Conservation (phyloP, 768 basidiomycete species). For the Pholiota molesta region DNA sequence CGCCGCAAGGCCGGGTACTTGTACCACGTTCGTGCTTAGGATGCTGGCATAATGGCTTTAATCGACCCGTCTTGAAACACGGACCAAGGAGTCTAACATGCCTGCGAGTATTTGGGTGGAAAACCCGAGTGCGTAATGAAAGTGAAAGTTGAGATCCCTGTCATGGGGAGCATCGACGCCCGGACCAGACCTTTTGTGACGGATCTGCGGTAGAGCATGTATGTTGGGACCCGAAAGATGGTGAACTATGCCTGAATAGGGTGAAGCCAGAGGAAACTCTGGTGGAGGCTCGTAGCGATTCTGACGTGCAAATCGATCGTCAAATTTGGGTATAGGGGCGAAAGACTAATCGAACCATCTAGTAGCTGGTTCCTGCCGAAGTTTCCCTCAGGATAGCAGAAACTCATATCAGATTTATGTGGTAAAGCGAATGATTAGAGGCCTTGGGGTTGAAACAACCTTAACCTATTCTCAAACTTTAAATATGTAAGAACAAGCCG, state of each 20-base stretch:
- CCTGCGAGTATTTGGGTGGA: constrained; percentile 78
- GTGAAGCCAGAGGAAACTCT: constrained; percentile 96
- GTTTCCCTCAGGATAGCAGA: constrained; percentile 74
- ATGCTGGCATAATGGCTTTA: constrained; percentile 81
- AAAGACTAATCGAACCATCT: constrained; percentile 96
- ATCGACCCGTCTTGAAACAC: constrained; percentile 84
- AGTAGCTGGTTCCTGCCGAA: constrained; percentile 93
- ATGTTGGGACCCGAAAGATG: constrained; percentile 91
- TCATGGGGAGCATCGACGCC: constrained; percentile 74
- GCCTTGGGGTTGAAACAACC: constrained; percentile 88
- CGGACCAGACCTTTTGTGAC: constrained; percentile 73
- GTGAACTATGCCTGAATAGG: constrained; percentile 89
- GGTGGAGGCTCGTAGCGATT: constrained; percentile 95
- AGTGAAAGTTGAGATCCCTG: constrained; percentile 69
- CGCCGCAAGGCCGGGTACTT: constrained; percentile 54
- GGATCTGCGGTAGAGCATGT: constrained; percentile 80
- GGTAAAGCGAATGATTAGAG: constrained; percentile 91
- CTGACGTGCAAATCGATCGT: constrained; percentile 97
- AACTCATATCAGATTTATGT: constrained; percentile 62
- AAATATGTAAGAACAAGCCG: constrained; percentile 85
- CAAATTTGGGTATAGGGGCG: constrained; percentile 95
- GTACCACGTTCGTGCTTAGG: constrained; percentile 63
- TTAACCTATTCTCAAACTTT: constrained; percentile 84
- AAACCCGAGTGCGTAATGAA: constrained; percentile 73
- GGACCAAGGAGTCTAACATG: constrained; percentile 88